Evolutionary conservation across 345 rosid species (phyloP), one percentile per base, ranked within the genome.

Genomic region (Excoecaria cochinchinensis): DNA sequence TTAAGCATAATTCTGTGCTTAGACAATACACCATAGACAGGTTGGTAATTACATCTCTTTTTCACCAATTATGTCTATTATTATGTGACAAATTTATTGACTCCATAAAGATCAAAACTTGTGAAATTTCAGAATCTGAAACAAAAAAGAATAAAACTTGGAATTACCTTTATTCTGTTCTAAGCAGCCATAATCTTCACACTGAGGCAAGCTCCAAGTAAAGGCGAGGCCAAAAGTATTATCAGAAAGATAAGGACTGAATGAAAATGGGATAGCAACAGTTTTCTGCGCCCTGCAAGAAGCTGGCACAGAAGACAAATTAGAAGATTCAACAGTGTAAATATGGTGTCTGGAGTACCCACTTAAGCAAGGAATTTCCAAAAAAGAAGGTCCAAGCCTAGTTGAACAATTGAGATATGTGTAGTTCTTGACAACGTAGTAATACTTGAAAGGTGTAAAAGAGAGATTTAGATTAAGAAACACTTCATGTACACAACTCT

Each of bases 401-500:
- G 76, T 59, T 2, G 95, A 88, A 74, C 95, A 90, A 56, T 86
- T 88, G 59, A 90, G 77, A 83, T 87, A 90, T 1, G 88, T 85
- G 77, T 86, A 84, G 63, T 80, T 82, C 82, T 73, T 86, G 50
- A 87, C 74, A 38, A 73, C 57, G 56, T 85, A 86, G 78, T 78
- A 85, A 74, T 90, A 87, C 15, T 16, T 77, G 77, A 88, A 90
- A 4, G 83, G 90, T 1, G 95, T 82, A 6, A 59, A 48, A 21
- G 91, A 79, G 66, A 88, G 87, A 79, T 90, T 75, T 55, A 90
- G 92, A 73, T 88, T 77, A 6, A 90, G 87, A 69, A 90, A 88
- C 22, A 86, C 92, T 72, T 72, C 82, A 55, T 86, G 92, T 78
- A 87, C 86, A 77, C 94, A 90, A 6, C 70, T 78, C 48, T 69